phyloP scores from a whole-genome alignment of 352 stramenopile species.

The Globisporangium takayamanum region DNA sequence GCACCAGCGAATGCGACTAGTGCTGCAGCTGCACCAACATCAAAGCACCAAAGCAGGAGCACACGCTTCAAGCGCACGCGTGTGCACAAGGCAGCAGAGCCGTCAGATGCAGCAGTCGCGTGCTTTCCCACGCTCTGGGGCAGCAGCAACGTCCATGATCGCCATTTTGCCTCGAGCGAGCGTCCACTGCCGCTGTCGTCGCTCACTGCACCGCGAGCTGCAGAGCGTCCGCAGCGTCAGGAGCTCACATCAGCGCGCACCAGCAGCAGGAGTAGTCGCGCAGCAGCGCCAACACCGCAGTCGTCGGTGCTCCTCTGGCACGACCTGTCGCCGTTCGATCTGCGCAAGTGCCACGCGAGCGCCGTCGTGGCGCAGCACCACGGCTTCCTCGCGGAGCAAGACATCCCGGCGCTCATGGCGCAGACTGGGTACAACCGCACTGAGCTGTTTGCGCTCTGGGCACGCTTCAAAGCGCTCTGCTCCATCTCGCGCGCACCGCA shows the following conservation, averaged over 20 bases:
- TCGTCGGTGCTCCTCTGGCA: slow-evolving; percentile 8
- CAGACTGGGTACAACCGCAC: slow-evolving; percentile 49
- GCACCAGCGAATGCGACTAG: background rate
- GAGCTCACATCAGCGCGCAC: background rate
- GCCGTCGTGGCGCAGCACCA: slow-evolving; percentile 33
- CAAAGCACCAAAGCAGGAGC: background rate
- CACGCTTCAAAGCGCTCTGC: slow-evolving; percentile 66
- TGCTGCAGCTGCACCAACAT: background rate
- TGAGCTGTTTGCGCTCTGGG: slow-evolving; percentile 62
- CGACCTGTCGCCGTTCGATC: slow-evolving; percentile 19
- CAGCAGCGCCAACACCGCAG: background rate
- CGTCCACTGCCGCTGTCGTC: background rate
- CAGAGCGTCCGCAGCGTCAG: background rate
- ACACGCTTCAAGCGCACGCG: background rate
- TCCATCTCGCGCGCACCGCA: slow-evolving; percentile 38
- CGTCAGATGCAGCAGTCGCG: background rate
- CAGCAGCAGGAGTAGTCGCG: background rate
- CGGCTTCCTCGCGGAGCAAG: slow-evolving; percentile 53
- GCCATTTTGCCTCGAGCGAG: no score
- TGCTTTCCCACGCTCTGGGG: slow-evolving; percentile 17
- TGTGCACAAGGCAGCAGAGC: background rate
- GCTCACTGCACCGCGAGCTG: no score
- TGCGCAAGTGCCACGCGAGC: slow-evolving; percentile 26
- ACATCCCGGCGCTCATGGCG: slow-evolving; percentile 34
- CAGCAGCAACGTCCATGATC: no score